These are phyloP conservation scores for Boletus coccyginus DNA, from an alignment of 768 basidiomycete species.

Conservation along the genomic window DNA sequence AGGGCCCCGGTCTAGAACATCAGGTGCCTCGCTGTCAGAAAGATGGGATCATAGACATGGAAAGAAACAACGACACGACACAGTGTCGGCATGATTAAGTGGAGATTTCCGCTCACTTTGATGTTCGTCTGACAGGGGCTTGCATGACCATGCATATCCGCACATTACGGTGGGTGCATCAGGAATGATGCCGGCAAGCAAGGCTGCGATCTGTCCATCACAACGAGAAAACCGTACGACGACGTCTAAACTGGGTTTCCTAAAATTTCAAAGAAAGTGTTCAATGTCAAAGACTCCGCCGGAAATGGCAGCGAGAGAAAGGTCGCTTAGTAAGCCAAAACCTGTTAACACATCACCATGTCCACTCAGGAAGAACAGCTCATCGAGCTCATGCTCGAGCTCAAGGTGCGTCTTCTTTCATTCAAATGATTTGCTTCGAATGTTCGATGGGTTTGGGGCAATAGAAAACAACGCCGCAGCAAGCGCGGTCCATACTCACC, in stretches of 20 bases:
- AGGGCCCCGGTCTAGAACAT: slow-evolving; percentile 1
- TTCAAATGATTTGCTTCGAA: neutral
- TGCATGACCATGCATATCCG: neutral
- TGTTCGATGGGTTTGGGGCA: neutral
- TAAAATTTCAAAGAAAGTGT: too few relatives aligned
- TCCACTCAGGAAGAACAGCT: slow-evolving; percentile 63
- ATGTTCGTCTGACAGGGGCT: slow-evolving; percentile 9
- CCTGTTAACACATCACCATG: slow-evolving; percentile 34
- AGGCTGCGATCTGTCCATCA: too few relatives aligned
- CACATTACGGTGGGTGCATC: neutral
- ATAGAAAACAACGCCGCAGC: slow-evolving; percentile 73
- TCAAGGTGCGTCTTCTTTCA: slow-evolving; percentile 46
- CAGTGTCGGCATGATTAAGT: neutral
- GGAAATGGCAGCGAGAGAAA: too few relatives aligned
- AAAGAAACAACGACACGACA: neutral
- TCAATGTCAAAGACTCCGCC: too few relatives aligned
- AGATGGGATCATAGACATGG: neutral
- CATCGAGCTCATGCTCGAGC: slow-evolving; percentile 69
- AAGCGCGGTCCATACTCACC: slow-evolving; percentile 66
- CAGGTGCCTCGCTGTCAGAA: neutral
- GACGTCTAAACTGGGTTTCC: too few relatives aligned
- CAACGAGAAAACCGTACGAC: too few relatives aligned
- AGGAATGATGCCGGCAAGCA: neutral
- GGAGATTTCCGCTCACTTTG: slow-evolving; percentile 2
- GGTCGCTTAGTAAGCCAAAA: slow-evolving; percentile 16